Evolutionary conservation across 768 basidiomycete genomes (phyloP), one percentile per base, ranked within the genome.

Genomic region (Boletellus emodensis): DNA sequence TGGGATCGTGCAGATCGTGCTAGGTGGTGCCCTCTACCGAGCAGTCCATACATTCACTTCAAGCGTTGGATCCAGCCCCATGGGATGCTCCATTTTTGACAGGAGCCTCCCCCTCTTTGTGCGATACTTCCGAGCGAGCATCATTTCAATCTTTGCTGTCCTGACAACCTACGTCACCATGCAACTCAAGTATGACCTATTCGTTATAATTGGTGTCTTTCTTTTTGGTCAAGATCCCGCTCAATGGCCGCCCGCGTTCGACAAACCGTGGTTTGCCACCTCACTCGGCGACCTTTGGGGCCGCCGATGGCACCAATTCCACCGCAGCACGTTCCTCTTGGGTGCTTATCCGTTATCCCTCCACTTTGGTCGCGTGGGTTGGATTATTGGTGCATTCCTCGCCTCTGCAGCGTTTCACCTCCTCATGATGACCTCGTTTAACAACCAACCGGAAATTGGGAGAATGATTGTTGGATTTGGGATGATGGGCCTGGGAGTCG

Each of bases 21-120:
- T 72, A 8, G 71, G 79, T 49, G 80, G 85, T 57, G 46, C 62
- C 17, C 30, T 80, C 11, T 78, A 81, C 53, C 71, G 71, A 50
- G 46, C 63, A 33, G 68, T 79, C n/a, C 79, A 83, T 55, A 69
- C 68, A 22, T 72, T 79, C 45, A 64, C 66, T 2, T 74, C 76
- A 6, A 52, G 62, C 2, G 71, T 71, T 9, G 53, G 55, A 1
- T 44, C 50, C n/a, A 9, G 33, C 15, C 34, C 45, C 6, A 65
- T 65, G 42, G 70, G 65, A 15, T 52, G 12, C 9, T 26, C 64
- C 33, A 70, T 75, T 39, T 69, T 65, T 51, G 65, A 66, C 44
- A 48, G 63, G 5, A 61, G 58, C 34, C 60, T 70, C 6, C 63
- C 69, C 15, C 56, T 57, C 17, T 39, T 46, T 8, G 18, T 47